Evolutionary conservation across 495 filamentous ascomycete genomes (phyloP).

Genomic region (Stereocaulon alpinum): DNA sequence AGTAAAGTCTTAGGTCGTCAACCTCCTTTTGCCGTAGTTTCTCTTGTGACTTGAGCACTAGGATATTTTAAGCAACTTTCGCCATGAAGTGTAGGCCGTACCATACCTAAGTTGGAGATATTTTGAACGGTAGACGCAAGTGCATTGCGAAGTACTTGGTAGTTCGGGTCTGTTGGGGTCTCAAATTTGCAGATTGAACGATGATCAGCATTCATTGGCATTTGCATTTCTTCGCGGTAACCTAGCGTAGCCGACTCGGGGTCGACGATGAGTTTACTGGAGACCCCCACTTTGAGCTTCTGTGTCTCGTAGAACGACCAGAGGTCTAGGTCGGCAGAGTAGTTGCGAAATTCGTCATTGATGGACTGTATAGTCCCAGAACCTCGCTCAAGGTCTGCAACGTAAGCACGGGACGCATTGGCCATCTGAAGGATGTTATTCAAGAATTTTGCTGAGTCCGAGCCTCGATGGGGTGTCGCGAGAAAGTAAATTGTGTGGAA

Average conservation of each 20-base stretch:
- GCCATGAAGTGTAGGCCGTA: no score
- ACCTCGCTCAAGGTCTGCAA: conserved; percentile 20
- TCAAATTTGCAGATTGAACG: conserved; percentile 38
- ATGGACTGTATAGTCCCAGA: conserved; percentile 24
- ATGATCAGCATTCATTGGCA: conserved; percentile 35
- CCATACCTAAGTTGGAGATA: not conserved
- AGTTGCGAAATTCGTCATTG: conserved; percentile 27
- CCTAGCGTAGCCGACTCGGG: conserved; percentile 35
- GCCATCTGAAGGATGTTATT: conserved; percentile 27
- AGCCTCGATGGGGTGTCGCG: conserved; percentile 42
- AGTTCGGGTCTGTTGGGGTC: conserved; percentile 31
- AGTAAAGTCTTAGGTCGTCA: conserved; percentile 20
- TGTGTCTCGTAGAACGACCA: conserved; percentile 33
- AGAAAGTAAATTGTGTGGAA: conserved; percentile 40
- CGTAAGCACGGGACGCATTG: conserved; percentile 11
- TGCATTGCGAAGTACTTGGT: conserved; percentile 29
- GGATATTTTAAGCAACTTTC: no score
- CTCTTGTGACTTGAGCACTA: not conserved
- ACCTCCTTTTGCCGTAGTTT: conserved; percentile 13
- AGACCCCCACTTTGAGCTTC: conserved; percentile 19
- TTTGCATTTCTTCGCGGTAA: conserved; percentile 31
- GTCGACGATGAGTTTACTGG: conserved; percentile 28
- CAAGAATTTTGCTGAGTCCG: conserved; percentile 32
- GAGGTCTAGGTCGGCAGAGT: conserved; percentile 15
- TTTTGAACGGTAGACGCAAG: conserved; percentile 21